These are phyloP conservation scores for Sphenostylis stenocarpa DNA, from an alignment of 306 rosid species.

Conservation along the genomic window DNA sequence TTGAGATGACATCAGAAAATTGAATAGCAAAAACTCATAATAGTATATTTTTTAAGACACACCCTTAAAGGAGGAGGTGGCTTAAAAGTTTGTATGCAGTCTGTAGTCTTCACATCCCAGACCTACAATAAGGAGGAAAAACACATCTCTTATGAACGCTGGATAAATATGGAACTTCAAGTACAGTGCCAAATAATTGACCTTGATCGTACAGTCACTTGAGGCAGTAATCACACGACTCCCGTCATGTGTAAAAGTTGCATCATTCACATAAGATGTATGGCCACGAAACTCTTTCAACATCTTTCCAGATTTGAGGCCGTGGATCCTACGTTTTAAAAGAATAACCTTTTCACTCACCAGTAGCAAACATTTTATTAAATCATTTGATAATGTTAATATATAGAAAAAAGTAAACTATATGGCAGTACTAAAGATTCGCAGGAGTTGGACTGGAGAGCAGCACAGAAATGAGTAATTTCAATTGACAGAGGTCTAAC, in stretches of 20 bases:
- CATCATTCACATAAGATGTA: constrained; percentile 90
- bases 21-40: constrained; percentile 6
- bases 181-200: constrained; percentile 33
- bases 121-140: constrained; percentile 54
- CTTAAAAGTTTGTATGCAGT: constrained; percentile 92
- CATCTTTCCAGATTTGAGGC: constrained; percentile 91
- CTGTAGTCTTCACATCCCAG: constrained; percentile 90
- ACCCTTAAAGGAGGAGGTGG: constrained; percentile 99
- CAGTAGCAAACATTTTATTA: constrained; percentile 7
- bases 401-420: neutral
- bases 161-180: neutral
- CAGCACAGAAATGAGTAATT: neutral
- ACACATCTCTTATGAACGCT: constrained; percentile 2
- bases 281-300: constrained; percentile 98
- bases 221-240: constrained; percentile 91
- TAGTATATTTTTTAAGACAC: neutral
- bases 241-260: constrained; percentile 85
- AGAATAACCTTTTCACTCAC: constrained; percentile 25
- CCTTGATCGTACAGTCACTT: constrained; percentile 98
- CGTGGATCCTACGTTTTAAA: constrained; percentile 69
- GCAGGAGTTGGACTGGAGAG: neutral
- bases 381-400: neutral
- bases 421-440: neutral
- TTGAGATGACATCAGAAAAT: constrained; percentile 4
- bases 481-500: no score